Evolutionary conservation across 768 basidiomycete species (phyloP).

Genomic region (Hypholoma sublateritium): DNA sequence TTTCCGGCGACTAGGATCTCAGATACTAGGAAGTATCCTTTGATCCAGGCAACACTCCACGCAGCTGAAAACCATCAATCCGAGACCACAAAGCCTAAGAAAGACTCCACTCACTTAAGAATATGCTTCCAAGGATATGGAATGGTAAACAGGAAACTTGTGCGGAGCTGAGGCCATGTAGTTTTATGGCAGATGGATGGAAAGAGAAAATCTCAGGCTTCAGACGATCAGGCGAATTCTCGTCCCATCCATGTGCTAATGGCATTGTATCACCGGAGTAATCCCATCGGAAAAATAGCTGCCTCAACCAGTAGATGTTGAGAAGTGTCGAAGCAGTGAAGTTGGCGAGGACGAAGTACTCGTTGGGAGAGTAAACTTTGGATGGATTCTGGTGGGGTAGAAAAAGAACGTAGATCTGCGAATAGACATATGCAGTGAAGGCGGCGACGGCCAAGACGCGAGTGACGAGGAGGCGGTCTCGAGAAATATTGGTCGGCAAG

Average conservation of each 20-base stretch:
- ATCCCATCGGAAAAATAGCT: constrained; percentile 16
- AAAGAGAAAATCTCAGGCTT: background rate
- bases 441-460: constrained; percentile 11
- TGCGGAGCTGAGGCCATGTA: constrained; percentile 14
- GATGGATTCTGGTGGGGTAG: background rate
- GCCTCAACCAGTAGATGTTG: constrained; percentile 19
- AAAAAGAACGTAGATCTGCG: constrained; percentile 16
- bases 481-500: constrained; percentile 9
- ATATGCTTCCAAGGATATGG: constrained; percentile 20
- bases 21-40: constrained; percentile 16
- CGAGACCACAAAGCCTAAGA: background rate
- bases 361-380: constrained; percentile 13
- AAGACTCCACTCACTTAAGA: constrained; percentile 17
- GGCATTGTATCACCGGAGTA: constrained; percentile 10
- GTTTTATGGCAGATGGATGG: background rate
- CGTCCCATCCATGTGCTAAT: constrained; percentile 11
- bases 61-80: constrained; percentile 24
- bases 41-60: constrained; percentile 19
- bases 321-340: constrained; percentile 14
- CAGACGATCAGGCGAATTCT: background rate
- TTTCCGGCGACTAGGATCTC: constrained; percentile 27
- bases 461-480: constrained; percentile 7
- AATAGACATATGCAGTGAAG: constrained; percentile 17
- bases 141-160: constrained; percentile 23
- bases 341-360: constrained; percentile 11